Evolutionary conservation across 2,329 filamentous ascomycete species (phyloP).

Genomic region (Endocalyx cinctus): DNA sequence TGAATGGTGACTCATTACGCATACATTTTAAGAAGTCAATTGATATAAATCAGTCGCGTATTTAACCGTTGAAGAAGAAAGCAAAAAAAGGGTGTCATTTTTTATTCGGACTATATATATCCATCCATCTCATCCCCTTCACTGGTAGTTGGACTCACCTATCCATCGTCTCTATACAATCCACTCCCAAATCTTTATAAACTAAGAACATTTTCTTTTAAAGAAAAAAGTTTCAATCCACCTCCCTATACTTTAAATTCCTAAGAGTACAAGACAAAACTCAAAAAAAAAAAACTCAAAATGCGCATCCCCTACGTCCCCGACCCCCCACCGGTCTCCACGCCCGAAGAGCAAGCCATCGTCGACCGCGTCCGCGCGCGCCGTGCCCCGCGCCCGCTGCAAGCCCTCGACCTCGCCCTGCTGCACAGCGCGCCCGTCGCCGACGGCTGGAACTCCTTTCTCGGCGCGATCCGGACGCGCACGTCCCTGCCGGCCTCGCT

Average conservation of each 20-base stretch:
- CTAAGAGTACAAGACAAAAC: background rate
- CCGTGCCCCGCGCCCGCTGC: constrained; percentile 64
- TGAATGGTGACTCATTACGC: too few species aligned
- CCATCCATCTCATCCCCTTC: too few species aligned
- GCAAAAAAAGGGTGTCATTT: too few species aligned
- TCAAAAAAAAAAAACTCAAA: constrained; percentile 13
- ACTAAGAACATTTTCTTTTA: too few species aligned
- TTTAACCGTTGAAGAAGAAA: too few species aligned
- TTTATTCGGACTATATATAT: too few species aligned
- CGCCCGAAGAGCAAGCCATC: constrained; percentile 49
- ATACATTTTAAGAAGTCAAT: too few species aligned
- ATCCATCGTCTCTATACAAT: too few species aligned
- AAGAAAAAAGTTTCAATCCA: background rate
- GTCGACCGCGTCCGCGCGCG: constrained; percentile 61
- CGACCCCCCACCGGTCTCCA: constrained; percentile 42
- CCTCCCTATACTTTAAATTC: background rate
- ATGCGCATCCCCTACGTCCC: constrained; percentile 67
- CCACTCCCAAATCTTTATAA: too few species aligned
- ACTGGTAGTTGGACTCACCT: too few species aligned
- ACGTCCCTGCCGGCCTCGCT: constrained; percentile 49
- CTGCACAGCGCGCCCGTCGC: constrained; percentile 71
- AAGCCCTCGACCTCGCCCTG: constrained; percentile 70
- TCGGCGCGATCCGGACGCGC: constrained; percentile 57
- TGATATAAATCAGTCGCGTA: too few species aligned
- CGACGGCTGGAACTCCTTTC: constrained; percentile 69